Base-by-base conservation (phyloP, 148 eudicot genomes). In the Rhododendron ovatum region DNA sequence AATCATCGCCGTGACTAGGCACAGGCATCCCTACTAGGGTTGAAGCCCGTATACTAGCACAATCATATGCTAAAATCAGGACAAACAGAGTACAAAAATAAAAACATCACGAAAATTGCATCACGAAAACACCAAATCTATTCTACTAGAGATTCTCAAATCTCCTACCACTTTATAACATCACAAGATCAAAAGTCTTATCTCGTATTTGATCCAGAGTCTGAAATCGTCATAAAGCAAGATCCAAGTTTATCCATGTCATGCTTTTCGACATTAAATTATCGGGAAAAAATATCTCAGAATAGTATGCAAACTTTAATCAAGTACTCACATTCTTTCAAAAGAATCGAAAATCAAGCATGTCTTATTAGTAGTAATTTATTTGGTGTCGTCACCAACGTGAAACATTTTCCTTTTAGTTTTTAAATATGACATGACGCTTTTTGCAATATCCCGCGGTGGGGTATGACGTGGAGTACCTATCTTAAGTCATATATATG, bases 401-500 rank as follows among this genome's bases (percentile, higher is more conserved):
- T 71, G 8, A 6, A 14, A 48, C 4, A 14, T 15, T 53, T 81
- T 14, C 20, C 30, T 45, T 45, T 15, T 28, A 28, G 33, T 26
- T 47, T 71, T 20, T 4, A 69, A 71, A 35, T 43, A 20, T 83
- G 78, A 83, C 59, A 18, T 45, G 84, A 39, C 51, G 5, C 50
- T 7, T 39, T 48, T 63, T 65, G 41, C 41, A 48, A 69, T 2
- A 28, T 80, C 43, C 39, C 13, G 33, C 65, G 67, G 67, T 87
- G 85, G 84, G n/a, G 30, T 8, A 48, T 87, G 90, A 90, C 69
- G 78, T 82, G 92, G 86, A 88, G 84, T 86, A 10, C 86, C 87
- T 87, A 89, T 84, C 90, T 80, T 73, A 85, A 89, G 69, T 81
- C 67, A 84, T 59, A 30, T 41, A 41, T 5, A 41, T 41, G 45